Percentiles rank a stretch among this genome's conserved stretches.
These are phyloP conservation scores for Gossypium laxum DNA, from an alignment of 441 rosid species.

Conservation along the genomic window DNA sequence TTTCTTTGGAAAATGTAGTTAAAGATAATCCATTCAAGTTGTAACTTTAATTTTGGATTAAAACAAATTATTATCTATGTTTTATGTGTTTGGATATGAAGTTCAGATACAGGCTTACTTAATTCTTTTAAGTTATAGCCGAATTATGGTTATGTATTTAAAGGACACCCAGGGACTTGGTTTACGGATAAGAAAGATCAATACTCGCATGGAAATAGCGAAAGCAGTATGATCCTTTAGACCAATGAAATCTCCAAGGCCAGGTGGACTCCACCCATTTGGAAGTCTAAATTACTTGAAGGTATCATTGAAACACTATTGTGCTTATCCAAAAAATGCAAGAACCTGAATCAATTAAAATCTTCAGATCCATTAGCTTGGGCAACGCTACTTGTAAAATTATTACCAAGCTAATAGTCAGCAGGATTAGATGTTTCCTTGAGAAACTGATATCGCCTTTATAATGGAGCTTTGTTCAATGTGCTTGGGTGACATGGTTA, in stretches of 20 bases:
- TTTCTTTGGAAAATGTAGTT: slow-evolving; percentile 5
- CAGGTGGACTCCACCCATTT: background rate
- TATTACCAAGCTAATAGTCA: background rate
- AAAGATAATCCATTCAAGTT: slow-evolving; percentile 13
- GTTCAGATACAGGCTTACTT: background rate
- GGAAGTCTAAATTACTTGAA: background rate
- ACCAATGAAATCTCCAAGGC: background rate
- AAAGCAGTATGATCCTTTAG: background rate
- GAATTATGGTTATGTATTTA: background rate
- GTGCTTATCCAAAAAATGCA: background rate
- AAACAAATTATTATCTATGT: background rate
- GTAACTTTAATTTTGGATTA: slow-evolving; percentile 9
- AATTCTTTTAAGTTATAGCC: background rate
- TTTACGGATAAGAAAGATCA: background rate
- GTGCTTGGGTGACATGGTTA: background rate
- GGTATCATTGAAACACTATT: background rate
- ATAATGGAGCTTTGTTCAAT: background rate
- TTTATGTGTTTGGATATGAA: background rate
- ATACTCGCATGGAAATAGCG: background rate
- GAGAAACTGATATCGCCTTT: background rate
- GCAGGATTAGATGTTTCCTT: background rate
- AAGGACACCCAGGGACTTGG: background rate
- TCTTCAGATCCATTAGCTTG: background rate
- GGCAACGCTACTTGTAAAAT: background rate
- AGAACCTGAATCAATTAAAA: background rate